Base-by-base conservation (phyloP, 192 early-diverging fungal species). In the Coemansia guatemalensis region DNA sequence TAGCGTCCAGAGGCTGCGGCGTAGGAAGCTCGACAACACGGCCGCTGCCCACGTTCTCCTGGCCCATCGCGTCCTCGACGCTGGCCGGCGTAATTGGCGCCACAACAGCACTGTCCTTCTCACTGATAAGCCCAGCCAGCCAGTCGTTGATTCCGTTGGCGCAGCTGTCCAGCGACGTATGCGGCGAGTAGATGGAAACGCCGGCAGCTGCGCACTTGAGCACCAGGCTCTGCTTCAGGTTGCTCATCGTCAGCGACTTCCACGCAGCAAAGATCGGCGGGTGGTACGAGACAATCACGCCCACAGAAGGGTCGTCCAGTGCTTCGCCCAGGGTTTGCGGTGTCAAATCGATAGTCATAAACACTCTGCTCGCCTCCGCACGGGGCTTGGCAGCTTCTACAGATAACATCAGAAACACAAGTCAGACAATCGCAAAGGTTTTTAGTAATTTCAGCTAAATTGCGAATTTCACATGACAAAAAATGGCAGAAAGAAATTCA, bases 311-410 rank as follows among this genome's bases (percentile, higher is more conserved):
- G 76, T 93, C 90, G 11, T 81, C 67, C 9, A 93, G 59, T 8
- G 89, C 92, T 62, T 94, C 94, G 21, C 90, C 82, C 18, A 93
- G 75, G 5, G 90, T 90, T 21, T 82, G 73, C 20, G 90, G 68
- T 2, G 93, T 94, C 62, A 98, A 85, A 56, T 98, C 95, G 70
- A 97, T 97, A 2, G 95, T 96, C 60, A 96, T 70, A 74, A 98
- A 91, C 8, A 98, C 89, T 30, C 83, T 83, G 68, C 70, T 85
- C 33, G 89, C 89, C 20, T 82, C 68, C 17, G 82, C 71, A 1
- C 92, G 78, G 2, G 94, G 92, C 61, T 86, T 87, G 24, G 93
- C 93, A 1, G 95, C 91, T 75, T 98, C 90, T 62, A 77, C 60
- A 68, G n/a, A 56, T 12, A 49, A 27, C 24, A 71, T 35, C 24